Percentiles rank a stretch among this genome's conserved stretches.
These are phyloP conservation scores for Amaranthus tricolor DNA, from an alignment of 179 eudicot species.

Conservation along the genomic window DNA sequence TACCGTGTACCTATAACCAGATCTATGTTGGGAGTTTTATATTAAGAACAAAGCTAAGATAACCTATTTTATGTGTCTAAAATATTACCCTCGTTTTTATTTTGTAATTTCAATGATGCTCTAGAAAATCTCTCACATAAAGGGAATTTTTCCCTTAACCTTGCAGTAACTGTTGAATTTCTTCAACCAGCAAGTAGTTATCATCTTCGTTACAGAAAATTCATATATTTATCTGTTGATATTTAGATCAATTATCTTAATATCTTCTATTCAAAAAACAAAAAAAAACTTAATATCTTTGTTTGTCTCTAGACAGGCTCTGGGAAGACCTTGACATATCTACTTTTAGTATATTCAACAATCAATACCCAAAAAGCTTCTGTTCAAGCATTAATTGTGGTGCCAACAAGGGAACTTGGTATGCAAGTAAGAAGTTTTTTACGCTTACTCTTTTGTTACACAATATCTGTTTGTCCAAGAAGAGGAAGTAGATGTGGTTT, in stretches of 20 bases:
- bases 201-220: background rate
- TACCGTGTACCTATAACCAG: background rate
- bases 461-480: background rate
- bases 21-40: background rate
- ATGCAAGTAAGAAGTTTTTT: conserved; percentile 61
- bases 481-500: background rate
- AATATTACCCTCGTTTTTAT: too few relatives aligned
- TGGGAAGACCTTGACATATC: conserved; percentile 93
- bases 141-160: background rate
- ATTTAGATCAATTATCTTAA: conserved; percentile 6
- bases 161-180: background rate
- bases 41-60: too few relatives aligned
- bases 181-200: background rate
- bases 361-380: conserved; percentile 59
- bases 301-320: conserved; percentile 84
- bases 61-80: too few relatives aligned
- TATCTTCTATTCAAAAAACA: too few relatives aligned
- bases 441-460: background rate
- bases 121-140: too few relatives aligned
- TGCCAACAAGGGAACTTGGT: conserved; percentile 96
- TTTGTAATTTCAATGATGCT: too few relatives aligned
- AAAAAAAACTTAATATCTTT: too few relatives aligned
- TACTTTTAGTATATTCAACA: conserved; percentile 62
- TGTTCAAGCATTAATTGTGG: conserved; percentile 92
- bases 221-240: background rate